Conservation (phyloP, 2,329 filamentous ascomycete genomes). For the Aaosphaeria pasadenensis region DNA sequence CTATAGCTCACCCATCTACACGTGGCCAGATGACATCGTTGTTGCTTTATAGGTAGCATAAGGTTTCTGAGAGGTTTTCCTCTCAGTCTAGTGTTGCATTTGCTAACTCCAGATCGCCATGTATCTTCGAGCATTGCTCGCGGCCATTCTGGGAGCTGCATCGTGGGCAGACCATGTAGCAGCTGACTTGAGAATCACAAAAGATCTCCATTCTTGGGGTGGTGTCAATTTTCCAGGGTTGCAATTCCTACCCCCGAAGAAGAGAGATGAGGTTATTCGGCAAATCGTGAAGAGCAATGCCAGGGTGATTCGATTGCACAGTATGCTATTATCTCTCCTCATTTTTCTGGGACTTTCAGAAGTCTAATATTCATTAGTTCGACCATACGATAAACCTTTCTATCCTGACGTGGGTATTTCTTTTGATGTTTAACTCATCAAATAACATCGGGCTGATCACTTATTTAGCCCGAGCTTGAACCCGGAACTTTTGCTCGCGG, state of each 20-base stretch:
- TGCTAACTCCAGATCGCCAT: conserved; percentile 16
- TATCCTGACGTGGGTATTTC: conserved; percentile 22
- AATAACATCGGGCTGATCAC: background rate
- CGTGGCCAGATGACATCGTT: conserved; percentile 26
- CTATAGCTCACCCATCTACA: conserved; percentile 24
- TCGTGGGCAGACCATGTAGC: conserved; percentile 10
- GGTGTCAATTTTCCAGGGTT: conserved; percentile 33
- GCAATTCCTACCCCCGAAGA: conserved; percentile 24
- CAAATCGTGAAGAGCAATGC: conserved; percentile 27
- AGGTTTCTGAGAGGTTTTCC: no score
- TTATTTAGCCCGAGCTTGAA: conserved; percentile 23
- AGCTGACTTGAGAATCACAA: conserved; percentile 25
- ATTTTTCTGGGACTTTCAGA: background rate
- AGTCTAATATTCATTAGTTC: conserved; percentile 17
- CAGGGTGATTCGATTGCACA: conserved; percentile 31
- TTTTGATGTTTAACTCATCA: background rate
- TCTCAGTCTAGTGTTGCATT: background rate
- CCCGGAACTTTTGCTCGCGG: conserved; percentile 29
- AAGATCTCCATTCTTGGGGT: conserved; percentile 30
- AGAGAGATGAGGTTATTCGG: conserved; percentile 27
- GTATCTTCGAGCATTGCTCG: conserved; percentile 17
- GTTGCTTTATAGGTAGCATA: no score
- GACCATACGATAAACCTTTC: conserved; percentile 17
- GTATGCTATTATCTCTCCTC: conserved; percentile 10
- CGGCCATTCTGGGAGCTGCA: conserved; percentile 13